Evolutionary conservation across 2,329 filamentous ascomycete species (phyloP).

Genomic region (Xylaria hypoxylon): DNA sequence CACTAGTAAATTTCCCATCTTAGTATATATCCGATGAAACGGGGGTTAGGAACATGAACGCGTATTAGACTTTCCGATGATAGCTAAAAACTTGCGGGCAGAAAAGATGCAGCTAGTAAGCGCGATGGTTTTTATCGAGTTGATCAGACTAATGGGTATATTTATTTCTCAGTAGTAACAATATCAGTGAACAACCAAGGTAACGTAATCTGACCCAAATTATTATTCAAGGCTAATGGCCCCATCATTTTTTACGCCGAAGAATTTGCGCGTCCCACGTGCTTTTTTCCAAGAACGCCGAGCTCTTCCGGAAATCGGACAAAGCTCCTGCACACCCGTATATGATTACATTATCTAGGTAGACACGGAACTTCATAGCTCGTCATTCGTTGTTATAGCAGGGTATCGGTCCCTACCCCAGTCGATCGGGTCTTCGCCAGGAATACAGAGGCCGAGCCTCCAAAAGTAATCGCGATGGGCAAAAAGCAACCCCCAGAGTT

Average conservation of each 20-base stretch:
- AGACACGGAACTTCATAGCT: slow-evolving; percentile 51
- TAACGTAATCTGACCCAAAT: slow-evolving; percentile 18
- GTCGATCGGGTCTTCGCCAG: slow-evolving; percentile 77
- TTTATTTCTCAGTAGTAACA: slow-evolving; percentile 1
- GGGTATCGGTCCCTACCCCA: slow-evolving; percentile 69
- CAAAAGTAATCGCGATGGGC: slow-evolving; percentile 98
- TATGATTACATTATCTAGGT: slow-evolving; percentile 25
- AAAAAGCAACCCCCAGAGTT: slow-evolving; percentile 93
- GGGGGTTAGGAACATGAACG: slow-evolving; percentile 11
- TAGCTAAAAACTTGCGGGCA: background rate
- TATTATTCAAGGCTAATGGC: slow-evolving; percentile 3
- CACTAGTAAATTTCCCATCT: background rate
- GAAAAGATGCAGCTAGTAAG: background rate
- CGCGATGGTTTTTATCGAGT: background rate
- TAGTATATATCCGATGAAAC: slow-evolving; percentile 6
- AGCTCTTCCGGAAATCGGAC: slow-evolving; percentile 4
- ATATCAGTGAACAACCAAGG: slow-evolving; percentile 2
- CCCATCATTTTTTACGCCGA: slow-evolving; percentile 22
- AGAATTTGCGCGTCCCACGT: slow-evolving; percentile 15
- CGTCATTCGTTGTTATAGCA: slow-evolving; percentile 51
- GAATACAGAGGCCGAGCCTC: slow-evolving; percentile 89
- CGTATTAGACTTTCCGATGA: background rate
- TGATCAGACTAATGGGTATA: background rate
- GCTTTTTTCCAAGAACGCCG: slow-evolving; percentile 11
- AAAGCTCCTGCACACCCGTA: slow-evolving; percentile 5